A percentile compares a stretch with the other conserved stretches of the same genome.
These are phyloP conservation scores for Pachysandra terminalis DNA, from an alignment of 164 flowering plant genomes.

Conservation along the genomic window DNA sequence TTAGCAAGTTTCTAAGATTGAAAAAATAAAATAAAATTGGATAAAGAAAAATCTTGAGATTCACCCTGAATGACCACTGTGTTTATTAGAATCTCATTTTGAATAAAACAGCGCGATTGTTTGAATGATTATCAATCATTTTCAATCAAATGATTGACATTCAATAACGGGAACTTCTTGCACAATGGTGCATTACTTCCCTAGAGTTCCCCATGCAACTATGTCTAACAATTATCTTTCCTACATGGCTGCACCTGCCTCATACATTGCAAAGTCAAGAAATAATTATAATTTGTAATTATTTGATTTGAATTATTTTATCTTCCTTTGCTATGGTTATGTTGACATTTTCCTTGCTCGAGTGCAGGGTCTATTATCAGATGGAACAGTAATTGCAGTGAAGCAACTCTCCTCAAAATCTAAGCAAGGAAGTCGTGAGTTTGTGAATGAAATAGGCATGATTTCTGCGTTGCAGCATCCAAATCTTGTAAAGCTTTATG, in stretches of 20 bases:
- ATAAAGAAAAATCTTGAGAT: no score
- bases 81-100: no score
- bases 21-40: no score
- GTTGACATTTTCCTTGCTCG: neutral
- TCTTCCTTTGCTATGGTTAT: neutral
- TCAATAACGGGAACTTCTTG: neutral
- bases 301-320: neutral
- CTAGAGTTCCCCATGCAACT: neutral
- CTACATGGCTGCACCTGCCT: neutral
- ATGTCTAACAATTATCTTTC: neutral
- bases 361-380: slow-evolving; percentile 61
- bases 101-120: no score
- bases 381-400: slow-evolving; percentile 69
- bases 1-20: no score
- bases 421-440: slow-evolving; percentile 82
- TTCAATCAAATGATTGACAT: neutral
- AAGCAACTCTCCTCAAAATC: slow-evolving; percentile 85
- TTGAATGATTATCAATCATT: no score
- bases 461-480: slow-evolving; percentile 74
- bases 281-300: no score
- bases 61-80: no score
- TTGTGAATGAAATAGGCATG: slow-evolving; percentile 83
- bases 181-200: neutral
- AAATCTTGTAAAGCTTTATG: slow-evolving; percentile 74
- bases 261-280: neutral